Evolutionary conservation across 2,329 filamentous ascomycete genomes (phyloP).

Genomic region (Hymenoscyphus scutula): DNA sequence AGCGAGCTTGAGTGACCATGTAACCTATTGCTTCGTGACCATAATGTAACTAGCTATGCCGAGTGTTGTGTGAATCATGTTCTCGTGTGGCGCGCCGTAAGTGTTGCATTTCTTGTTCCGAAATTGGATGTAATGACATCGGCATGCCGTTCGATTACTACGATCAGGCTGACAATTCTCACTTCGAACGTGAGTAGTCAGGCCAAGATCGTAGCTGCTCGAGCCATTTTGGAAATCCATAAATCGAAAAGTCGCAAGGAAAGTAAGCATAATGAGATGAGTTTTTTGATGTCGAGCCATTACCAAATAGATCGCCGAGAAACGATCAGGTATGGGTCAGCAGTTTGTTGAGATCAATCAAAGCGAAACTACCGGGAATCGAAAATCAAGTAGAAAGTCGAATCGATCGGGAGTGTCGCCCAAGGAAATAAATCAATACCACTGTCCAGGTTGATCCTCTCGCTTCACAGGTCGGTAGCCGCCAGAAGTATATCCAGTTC

Average conservation of each 20-base stretch:
- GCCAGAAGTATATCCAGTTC: conserved; percentile 44
- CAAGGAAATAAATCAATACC: conserved; percentile 35
- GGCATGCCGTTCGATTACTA: conserved; percentile 38
- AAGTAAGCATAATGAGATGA: conserved; percentile 37
- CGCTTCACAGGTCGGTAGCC: conserved; percentile 52
- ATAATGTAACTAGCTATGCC: conserved; percentile 27
- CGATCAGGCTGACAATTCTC: conserved; percentile 27
- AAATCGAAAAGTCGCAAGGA: conserved; percentile 33
- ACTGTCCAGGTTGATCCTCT: conserved; percentile 41
- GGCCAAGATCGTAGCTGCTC: conserved; percentile 33
- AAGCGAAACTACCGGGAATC: conserved; percentile 31
- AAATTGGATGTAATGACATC: conserved; percentile 35
- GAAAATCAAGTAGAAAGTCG: conserved; percentile 26
- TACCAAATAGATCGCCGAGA: conserved; percentile 26
- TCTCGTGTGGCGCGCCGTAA: conserved; percentile 16
- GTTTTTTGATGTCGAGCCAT: conserved; percentile 30
- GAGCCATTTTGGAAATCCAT: conserved; percentile 36
- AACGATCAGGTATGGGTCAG: conserved; percentile 30
- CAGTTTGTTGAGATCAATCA: conserved; percentile 29
- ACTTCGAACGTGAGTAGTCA: conserved; percentile 30
- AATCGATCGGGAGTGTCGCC: conserved; percentile 32
- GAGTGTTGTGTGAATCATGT: conserved; percentile 24
- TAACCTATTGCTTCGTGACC: conserved; percentile 28
- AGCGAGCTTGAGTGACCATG: conserved; percentile 35
- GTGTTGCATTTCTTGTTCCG: conserved; percentile 27